These are phyloP conservation scores for Rasamsonia emersonii DNA, from an alignment of 2,329 filamentous ascomycete species.

Conservation along the genomic window DNA sequence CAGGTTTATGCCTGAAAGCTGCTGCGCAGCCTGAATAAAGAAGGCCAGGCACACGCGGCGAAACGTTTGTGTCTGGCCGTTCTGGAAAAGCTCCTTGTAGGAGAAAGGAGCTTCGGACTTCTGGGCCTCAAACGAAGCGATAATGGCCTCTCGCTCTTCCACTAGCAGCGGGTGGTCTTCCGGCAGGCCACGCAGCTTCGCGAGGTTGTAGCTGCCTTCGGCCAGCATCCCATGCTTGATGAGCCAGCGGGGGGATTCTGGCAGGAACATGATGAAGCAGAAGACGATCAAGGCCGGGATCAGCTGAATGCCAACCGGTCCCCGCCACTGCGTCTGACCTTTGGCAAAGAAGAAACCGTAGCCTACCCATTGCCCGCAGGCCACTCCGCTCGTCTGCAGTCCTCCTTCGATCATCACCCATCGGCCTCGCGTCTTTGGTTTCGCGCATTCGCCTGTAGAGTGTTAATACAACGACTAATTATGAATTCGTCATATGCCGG, in stretches of 20 bases:
- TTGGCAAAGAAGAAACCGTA: conserved; percentile 36
- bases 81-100: not conserved
- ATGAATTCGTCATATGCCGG: no score
- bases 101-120: not conserved
- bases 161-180: not conserved
- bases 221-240: conserved; percentile 30
- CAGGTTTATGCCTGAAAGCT: conserved; percentile 34
- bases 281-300: conserved; percentile 32
- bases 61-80: not conserved
- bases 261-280: conserved; percentile 23
- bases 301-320: conserved; percentile 35
- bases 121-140: not conserved
- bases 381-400: conserved; percentile 28
- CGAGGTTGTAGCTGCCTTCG: conserved; percentile 27
- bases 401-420: conserved; percentile 9
- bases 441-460: conserved; percentile 36
- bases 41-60: not conserved
- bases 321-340: conserved; percentile 24
- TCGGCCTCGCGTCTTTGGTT: conserved; percentile 34
- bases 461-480: no score
- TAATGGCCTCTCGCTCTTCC: not conserved
- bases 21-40: conserved; percentile 20
- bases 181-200: not conserved
- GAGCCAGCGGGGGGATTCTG: conserved; percentile 38
- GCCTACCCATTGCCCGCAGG: conserved; percentile 37